Evolutionary conservation across 257 asterid genomes (phyloP), one percentile per base, ranked within the genome.

Genomic region (Solanum paucissectum): DNA sequence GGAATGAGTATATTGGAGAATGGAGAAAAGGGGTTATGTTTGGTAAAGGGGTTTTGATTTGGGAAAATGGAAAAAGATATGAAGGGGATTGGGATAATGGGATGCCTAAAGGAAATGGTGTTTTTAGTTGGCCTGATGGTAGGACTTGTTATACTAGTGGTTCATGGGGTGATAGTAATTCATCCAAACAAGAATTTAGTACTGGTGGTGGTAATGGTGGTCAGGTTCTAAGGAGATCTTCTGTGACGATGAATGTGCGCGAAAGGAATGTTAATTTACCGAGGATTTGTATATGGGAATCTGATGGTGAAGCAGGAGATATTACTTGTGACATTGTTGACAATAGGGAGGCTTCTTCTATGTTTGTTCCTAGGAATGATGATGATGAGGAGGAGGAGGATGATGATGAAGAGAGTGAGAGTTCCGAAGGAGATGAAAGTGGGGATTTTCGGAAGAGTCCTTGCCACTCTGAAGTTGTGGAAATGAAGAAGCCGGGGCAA

Each of bases 21-120:
- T 88, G 90, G 90, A 88, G 36, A 69, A 88, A 88, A 46, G 88
- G 88, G 21, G 90, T 88, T 9, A 88, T 88, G 90, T 85, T 32
- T 74, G 90, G 90, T 21, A 88, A 88, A 88, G 90, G 90, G 14
- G 86, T 88, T 74, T 44, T 88, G 44, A 85, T 88, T 84, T 88
- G 90, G 90, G 88, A 83, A 9, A 88, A 85, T 77, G 90, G 90
- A 86, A 88, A 88, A 33, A 85, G 90, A 60, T 88, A 84, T 76
- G 90, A 88, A 84, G 90, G 90, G 16, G 90, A 88, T 84, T 85
- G 90, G 90, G 86, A 84, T 29, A 72, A 85, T 84, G 90, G 90
- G 29, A 83, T 76, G 62, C 86, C 86, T 21, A 88, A 75, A 88
- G 90, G 90, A 52, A 88, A 84, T 66, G 90, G 88, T 12, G 90